Percentiles rank a stretch among this genome's conserved stretches.
Evolutionary conservation across 106 monocot genomes (phyloP).

Genomic region (Platanthera zijinensis): DNA sequence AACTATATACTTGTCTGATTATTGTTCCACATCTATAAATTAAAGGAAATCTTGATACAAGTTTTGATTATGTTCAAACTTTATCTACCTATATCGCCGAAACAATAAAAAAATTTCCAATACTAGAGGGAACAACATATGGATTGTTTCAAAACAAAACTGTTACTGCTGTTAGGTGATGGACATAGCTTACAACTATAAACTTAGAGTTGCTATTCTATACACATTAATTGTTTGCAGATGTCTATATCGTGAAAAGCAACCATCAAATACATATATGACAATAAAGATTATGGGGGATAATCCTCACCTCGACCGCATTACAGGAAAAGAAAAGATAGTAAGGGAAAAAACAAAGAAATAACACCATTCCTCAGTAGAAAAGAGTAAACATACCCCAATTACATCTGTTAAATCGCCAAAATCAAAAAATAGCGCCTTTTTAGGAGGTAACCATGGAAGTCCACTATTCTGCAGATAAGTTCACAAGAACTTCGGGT

Average conservation of each 20-base stretch:
- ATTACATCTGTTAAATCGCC: constrained; percentile 49
- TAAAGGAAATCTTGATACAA: background rate
- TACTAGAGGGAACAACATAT: background rate
- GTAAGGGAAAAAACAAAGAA: background rate
- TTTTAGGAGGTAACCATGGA: constrained; percentile 72
- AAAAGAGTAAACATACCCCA: constrained; percentile 40
- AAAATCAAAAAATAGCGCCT: constrained; percentile 48
- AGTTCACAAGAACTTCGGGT: constrained; percentile 3
- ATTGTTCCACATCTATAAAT: too few species aligned
- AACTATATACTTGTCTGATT: too few species aligned
- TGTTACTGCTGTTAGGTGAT: background rate
- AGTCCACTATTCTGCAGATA: constrained; percentile 69
- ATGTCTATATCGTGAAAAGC: background rate
- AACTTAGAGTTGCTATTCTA: background rate
- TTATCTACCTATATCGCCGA: background rate
- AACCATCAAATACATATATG: background rate
- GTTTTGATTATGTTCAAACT: background rate
- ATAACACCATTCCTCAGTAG: background rate
- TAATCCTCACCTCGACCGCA: background rate
- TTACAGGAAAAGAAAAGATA: background rate
- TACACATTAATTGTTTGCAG: background rate
- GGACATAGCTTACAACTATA: background rate
- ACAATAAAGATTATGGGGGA: background rate
- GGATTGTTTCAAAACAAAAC: background rate
- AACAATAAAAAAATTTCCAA: background rate